phyloP scores from a whole-genome alignment of 441 rosid genomes.

The Adansonia grandidieri region DNA sequence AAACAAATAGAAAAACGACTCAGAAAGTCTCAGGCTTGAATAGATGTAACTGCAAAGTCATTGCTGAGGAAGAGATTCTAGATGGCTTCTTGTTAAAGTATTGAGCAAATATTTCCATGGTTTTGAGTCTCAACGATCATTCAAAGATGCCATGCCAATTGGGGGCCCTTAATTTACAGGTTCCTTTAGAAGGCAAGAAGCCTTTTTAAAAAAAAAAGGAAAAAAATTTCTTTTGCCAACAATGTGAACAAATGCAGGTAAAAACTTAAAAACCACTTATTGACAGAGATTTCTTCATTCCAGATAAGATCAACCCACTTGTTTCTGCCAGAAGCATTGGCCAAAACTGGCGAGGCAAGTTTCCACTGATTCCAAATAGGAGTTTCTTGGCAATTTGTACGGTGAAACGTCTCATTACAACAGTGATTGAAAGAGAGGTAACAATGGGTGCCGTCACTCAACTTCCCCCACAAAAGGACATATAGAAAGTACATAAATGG shows the following conservation, averaged over 20 bases:
- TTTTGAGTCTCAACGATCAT: constrained; percentile 10
- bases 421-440: constrained; percentile 37
- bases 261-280: background rate
- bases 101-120: background rate
- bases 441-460: constrained; percentile 34
- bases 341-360: background rate
- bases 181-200: constrained; percentile 5
- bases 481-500: constrained; percentile 20
- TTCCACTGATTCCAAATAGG: constrained; percentile 21
- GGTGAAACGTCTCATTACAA: constrained; percentile 31
- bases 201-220: background rate
- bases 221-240: background rate
- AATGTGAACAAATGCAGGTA: background rate
- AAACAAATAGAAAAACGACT: background rate
- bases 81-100: background rate
- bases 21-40: background rate
- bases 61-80: background rate
- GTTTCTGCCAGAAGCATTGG: constrained; percentile 11
- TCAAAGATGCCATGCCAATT: constrained; percentile 28
- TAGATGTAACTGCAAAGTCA: background rate
- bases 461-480: constrained; percentile 28
- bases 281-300: background rate
- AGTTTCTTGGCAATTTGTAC: constrained; percentile 13
- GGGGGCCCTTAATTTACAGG: background rate
- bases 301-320: background rate